Percentiles rank a stretch among this genome's conserved stretches.
phyloP scores from a whole-genome alignment of 2,329 filamentous ascomycete species.

The Paraphaeosphaeria minitans region DNA sequence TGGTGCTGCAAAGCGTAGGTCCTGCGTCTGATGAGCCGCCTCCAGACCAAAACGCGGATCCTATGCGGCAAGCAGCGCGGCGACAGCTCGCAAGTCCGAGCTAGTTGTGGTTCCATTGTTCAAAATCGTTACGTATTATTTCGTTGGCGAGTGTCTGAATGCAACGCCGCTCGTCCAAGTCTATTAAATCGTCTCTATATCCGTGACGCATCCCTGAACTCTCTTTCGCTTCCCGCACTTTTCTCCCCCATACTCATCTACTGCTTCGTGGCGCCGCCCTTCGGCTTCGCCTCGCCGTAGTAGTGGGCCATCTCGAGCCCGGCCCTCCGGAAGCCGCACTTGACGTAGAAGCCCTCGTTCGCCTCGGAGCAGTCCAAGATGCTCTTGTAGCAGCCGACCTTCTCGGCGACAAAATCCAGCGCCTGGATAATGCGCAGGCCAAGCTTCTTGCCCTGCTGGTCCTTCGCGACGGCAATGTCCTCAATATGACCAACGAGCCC shows the following conservation, averaged over 20 bases:
- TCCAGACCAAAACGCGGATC: slow-evolving; percentile 19
- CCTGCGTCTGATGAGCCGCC: slow-evolving; percentile 13
- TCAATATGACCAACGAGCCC: slow-evolving; percentile 93
- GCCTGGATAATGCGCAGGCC: slow-evolving; percentile 92
- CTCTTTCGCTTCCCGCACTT: not conserved
- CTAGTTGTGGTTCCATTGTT: not conserved
- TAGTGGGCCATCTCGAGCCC: slow-evolving; percentile 98
- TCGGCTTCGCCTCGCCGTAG: slow-evolving; percentile 56
- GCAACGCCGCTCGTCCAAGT: not conserved
- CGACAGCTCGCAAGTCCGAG: not conserved
- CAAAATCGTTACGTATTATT: not conserved
- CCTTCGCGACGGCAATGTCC: slow-evolving; percentile 92
- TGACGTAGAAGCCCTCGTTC: slow-evolving; percentile 97
- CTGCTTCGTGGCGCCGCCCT: slow-evolving; percentile 19
- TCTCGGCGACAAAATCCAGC: slow-evolving; percentile 83
- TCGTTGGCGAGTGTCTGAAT: not conserved
- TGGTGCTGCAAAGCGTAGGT: slow-evolving; percentile 18
- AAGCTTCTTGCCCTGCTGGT: slow-evolving; percentile 97
- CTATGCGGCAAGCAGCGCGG: not conserved
- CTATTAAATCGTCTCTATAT: slow-evolving; percentile 1
- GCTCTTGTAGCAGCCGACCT: slow-evolving; percentile 94
- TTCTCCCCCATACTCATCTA: not conserved
- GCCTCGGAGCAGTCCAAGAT: slow-evolving; percentile 96
- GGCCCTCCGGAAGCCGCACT: slow-evolving; percentile 92
- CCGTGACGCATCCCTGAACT: not conserved